phyloP scores from a whole-genome alignment of 306 rosid species.

The cucumber (Cucumis sativus) region Cucumber_9930_V3 NC_026661.2:15527001-15527500 shows the following conservation, averaged over 20 bases:
- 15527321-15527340: neutral
- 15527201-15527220: slow-evolving; percentile 62
- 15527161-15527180: slow-evolving; percentile 49
- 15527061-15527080: slow-evolving; percentile 77
- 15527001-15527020: slow-evolving; percentile 76
- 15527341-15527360: neutral
- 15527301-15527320: neutral
- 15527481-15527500: slow-evolving; percentile 54
- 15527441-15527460: slow-evolving; percentile 59
- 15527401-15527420: slow-evolving; percentile 42
- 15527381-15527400: slow-evolving; percentile 39
- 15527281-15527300: slow-evolving; percentile 48
- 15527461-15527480: slow-evolving; percentile 52
- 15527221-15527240: slow-evolving; percentile 76
- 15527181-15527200: slow-evolving; percentile 60
- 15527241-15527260: slow-evolving; percentile 84
- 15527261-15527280: slow-evolving; percentile 60
- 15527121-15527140: slow-evolving; percentile 73
- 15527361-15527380: neutral
- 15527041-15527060: slow-evolving; percentile 62
- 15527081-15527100: slow-evolving; percentile 65
- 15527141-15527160: slow-evolving; percentile 85
- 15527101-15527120: slow-evolving; percentile 75
- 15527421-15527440: slow-evolving; percentile 47
- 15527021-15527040: slow-evolving; percentile 68